Conservation (phyloP, 1,284 basidiomycete genomes). For the Heterobasidion irregulare region DNA sequence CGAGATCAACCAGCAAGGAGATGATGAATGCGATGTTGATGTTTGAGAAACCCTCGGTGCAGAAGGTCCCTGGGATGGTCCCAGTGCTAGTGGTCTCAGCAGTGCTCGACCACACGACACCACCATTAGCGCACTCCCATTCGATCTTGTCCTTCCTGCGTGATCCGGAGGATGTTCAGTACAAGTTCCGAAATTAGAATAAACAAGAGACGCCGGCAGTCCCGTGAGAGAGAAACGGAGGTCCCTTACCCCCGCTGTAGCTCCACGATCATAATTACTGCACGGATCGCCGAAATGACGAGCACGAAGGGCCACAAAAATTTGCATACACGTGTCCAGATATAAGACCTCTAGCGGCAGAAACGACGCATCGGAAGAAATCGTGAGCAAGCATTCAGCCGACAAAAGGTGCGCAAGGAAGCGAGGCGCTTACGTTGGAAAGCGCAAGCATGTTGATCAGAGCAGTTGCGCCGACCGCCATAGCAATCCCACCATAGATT, state of each 20-base stretch:
- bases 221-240: conserved; percentile 2
- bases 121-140: conserved; percentile 74
- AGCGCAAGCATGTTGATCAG: conserved; percentile 56
- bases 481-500: conserved; percentile 68
- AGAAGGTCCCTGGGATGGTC: conserved; percentile 47
- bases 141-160: conserved; percentile 58
- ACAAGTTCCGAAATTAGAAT: conserved; percentile 5
- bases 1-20: conserved; percentile 56
- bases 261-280: conserved; percentile 68
- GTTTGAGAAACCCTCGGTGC: conserved; percentile 54
- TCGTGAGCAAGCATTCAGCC: background rate
- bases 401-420: background rate
- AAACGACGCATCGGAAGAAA: conserved; percentile 1
- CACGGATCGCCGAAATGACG: conserved; percentile 56
- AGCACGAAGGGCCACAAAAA: conserved; percentile 71
- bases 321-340: conserved; percentile 60
- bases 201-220: background rate
- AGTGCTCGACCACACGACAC: conserved; percentile 52
- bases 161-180: conserved; percentile 7
- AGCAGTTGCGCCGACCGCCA: conserved; percentile 49
- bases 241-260: conserved; percentile 53
- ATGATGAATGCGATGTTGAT: conserved; percentile 65
- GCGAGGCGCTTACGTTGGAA: conserved; percentile 42
- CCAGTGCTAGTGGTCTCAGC: conserved; percentile 30
- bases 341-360: conserved; percentile 52